Base-by-base conservation (phyloP, 306 rosid genomes). In the Bauhinia variegata region DNA sequence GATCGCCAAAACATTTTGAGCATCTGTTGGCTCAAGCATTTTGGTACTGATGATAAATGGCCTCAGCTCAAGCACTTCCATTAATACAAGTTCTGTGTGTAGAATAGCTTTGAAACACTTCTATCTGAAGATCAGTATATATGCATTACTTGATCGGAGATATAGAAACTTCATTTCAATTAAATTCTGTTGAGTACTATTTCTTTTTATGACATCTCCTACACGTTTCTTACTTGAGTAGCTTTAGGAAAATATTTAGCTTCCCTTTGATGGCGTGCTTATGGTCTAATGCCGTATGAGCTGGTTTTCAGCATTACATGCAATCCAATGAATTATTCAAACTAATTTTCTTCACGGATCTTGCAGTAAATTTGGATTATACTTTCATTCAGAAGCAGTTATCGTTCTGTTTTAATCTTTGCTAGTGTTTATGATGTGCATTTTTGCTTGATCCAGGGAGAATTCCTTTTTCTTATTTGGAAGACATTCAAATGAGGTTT, bases 401-500 rank as follows among this genome's bases (percentile, higher is more conserved):
- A 11, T 9, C 4, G 6, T 79, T 49, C 48, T 28, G 14, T 30
- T 68, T 10, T 11, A 10, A 5, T 44, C 49, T 52, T 48, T 16
- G 12, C 31, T 31, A 0, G 5, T 57, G 31, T 68, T 70, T 63
- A 49, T 39, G 44, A 60, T 55, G 62, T 62, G 19, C 39, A 43
- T 71, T 34, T 68, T 59, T 18, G 41, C 37, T 80, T 68, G 71
- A 19, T 78, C 28, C 86, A 95, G 99, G 99, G 80, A 88, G 99
- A 83, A 82, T 90, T 57, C 97, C 99, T 33, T 95, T 95, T 71
- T 78, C 96, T 6, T 95, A 95, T 65, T 88, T 95, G 90, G 99
- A 95, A 81, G 99, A 95, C 75, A 70, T 88, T 68, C 96, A 88
- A 60, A 95, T 95, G 99, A 88, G 99, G 74, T 95, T 95, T 77